These are phyloP conservation scores for Margaritispora aquatica DNA, from an alignment of 495 filamentous ascomycete genomes.

Conservation along the genomic window DNA sequence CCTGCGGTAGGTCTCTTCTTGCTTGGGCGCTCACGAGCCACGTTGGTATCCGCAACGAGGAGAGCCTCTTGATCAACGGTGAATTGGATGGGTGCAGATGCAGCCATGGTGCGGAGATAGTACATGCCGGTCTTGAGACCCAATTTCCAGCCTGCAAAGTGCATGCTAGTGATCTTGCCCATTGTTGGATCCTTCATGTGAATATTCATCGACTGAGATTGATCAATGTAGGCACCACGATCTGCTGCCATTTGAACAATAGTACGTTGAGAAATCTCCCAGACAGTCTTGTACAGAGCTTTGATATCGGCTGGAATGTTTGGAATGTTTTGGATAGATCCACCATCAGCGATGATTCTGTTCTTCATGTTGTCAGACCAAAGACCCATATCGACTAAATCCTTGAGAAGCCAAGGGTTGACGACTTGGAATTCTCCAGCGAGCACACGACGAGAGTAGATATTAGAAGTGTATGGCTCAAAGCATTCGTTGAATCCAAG, in stretches of 20 bases:
- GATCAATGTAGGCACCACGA: constrained; percentile 96
- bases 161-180: constrained; percentile 99
- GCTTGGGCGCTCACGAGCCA: constrained; percentile 51
- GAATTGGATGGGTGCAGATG: constrained; percentile 95
- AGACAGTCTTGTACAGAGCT: constrained; percentile 97
- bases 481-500: constrained; percentile 99
- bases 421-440: constrained; percentile 99
- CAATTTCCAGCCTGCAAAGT: constrained; percentile 98
- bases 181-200: constrained; percentile 98
- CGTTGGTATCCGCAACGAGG: constrained; percentile 78
- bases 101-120: constrained; percentile 97
- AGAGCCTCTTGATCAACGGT: constrained; percentile 97
- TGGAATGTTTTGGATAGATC: constrained; percentile 92
- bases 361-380: constrained; percentile 99
- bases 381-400: constrained; percentile 93
- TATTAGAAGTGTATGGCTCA: constrained; percentile 98
- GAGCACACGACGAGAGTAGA: constrained; percentile 96
- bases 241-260: constrained; percentile 98
- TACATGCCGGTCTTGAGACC: constrained; percentile 99
- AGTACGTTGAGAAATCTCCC: constrained; percentile 96
- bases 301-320: constrained; percentile 96
- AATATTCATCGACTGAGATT: constrained; percentile 98
- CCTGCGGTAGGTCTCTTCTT: constrained; percentile 65
- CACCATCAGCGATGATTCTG: constrained; percentile 94
- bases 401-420: constrained; percentile 98